Evolutionary conservation across 2,329 filamentous ascomycete genomes (phyloP).

Genomic region (Grosmannia serpens): DNA sequence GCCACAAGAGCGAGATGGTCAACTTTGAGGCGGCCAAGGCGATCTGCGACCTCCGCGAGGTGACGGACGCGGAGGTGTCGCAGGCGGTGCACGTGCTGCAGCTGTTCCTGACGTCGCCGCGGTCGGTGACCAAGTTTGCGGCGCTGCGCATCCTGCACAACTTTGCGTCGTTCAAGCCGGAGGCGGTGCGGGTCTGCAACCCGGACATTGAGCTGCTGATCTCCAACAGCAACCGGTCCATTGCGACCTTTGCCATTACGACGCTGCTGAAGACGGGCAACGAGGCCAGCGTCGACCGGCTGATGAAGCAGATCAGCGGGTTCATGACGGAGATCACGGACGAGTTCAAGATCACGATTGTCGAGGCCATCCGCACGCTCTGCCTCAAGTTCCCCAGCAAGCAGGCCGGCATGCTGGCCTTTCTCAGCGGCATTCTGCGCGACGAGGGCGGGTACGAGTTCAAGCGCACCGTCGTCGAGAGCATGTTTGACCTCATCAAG

Average conservation of each 20-base stretch:
- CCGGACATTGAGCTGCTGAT: conserved; percentile 95
- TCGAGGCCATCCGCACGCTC: conserved; percentile 91
- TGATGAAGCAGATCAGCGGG: conserved; percentile 97
- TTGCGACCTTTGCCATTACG: conserved; percentile 96
- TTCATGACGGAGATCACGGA: conserved; percentile 99
- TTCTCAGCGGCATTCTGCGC: conserved; percentile 90
- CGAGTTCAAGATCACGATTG: conserved; percentile 99
- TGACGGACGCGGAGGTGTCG: conserved; percentile 80
- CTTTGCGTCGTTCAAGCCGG: conserved; percentile 93
- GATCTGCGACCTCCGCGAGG: conserved; percentile 87
- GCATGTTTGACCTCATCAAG: conserved; percentile 98
- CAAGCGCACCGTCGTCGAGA: conserved; percentile 94
- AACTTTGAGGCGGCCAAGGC: conserved; percentile 99
- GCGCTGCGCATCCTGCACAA: conserved; percentile 93
- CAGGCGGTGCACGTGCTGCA: conserved; percentile 93
- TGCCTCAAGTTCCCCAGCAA: conserved; percentile 98
- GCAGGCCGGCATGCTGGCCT: conserved; percentile 93
- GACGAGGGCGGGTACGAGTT: conserved; percentile 98
- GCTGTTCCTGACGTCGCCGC: conserved; percentile 89
- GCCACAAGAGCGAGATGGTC: conserved; percentile 99
- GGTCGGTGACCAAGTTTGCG: conserved; percentile 93
- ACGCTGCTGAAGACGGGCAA: conserved; percentile 97
- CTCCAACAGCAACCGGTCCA: conserved; percentile 91
- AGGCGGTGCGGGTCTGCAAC: conserved; percentile 86
- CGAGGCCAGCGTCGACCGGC: conserved; percentile 86